Base-by-base conservation (phyloP, 768 basidiomycete genomes). In the Rhizopogon vulgaris region DNA sequence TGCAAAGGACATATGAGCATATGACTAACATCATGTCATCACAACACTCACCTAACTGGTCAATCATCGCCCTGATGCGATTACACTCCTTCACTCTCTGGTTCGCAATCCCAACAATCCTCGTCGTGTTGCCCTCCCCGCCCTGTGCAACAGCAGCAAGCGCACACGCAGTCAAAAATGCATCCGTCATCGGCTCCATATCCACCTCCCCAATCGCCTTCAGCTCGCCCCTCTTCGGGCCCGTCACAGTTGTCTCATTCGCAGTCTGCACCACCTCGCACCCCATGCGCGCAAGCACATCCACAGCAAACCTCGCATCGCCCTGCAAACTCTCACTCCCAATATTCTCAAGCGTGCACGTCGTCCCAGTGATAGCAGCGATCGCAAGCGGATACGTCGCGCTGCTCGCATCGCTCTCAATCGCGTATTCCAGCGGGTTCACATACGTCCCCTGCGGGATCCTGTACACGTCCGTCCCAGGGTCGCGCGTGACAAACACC, bases 121-220 rank as follows among this genome's bases (percentile, higher is more conserved):
- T 78, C 8, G 93, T 87, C n/a, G 76, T 76, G 27, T 71, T 77
- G 4, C 78, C 66, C 18, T 66, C 59, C 57, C 82, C 81, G 9
- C 80, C 83, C 0, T 83, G 73, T 0, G 85, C 84, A 18, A 96
- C 89, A 51, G 96, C 95, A 48, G 92, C 94, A 17, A 99, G 73
- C 7, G 87, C 94, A 10, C 84, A 88, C 8, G 96, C 95, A 2
- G 94, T 97, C 72, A 98, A 78, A 75, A 99, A 99, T 18, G 95
- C 96, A 66, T 99, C 96, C 6, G 96, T 99, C 96, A 99, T 98
- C n/a, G 87, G 85, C 69, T 96, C 93, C 96, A 98, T 98, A 65
- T 98, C 92, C 18, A 97, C 83, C 59, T 85, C 79, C 9, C 65
- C 65, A 46, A 96, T 77, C 2, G 89, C 89, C 57, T 84, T 84